phyloP scores from a whole-genome alignment of 768 basidiomycete species.

The Dioszegia crocea region DNA sequence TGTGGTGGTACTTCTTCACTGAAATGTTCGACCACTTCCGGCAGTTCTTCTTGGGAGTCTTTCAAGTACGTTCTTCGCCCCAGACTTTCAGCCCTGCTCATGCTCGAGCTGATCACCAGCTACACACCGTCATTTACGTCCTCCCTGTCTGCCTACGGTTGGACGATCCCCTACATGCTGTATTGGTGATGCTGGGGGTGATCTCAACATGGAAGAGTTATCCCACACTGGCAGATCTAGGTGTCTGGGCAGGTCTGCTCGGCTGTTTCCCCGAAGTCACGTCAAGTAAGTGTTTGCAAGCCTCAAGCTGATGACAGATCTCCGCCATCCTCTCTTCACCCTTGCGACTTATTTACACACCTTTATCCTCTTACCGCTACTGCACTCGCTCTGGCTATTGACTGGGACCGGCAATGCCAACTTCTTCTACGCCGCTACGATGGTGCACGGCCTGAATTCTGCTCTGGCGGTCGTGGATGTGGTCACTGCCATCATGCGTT shows the following conservation, averaged over 20 bases:
- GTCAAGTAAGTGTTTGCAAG: constrained; percentile 60
- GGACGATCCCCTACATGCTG: constrained; percentile 80
- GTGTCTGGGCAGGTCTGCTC: constrained; percentile 76
- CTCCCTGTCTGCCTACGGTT: constrained; percentile 83
- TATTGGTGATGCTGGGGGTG: constrained; percentile 70
- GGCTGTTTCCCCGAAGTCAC: constrained; percentile 77
- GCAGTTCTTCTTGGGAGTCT: constrained; percentile 89
- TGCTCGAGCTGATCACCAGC: constrained; percentile 51
- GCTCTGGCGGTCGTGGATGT: constrained; percentile 79
- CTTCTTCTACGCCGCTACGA: constrained; percentile 92
- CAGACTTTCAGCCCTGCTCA: background rate
- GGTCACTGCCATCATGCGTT: constrained; percentile 74
- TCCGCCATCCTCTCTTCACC: constrained; percentile 80
- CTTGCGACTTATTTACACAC: constrained; percentile 77
- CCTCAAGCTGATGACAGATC: constrained; percentile 55
- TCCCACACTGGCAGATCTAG: constrained; percentile 82
- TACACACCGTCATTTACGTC: constrained; percentile 77
- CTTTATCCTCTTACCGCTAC: constrained; percentile 77
- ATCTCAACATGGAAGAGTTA: constrained; percentile 85
- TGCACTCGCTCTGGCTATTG: constrained; percentile 83
- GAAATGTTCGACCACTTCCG: constrained; percentile 99
- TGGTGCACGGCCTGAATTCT: constrained; percentile 85
- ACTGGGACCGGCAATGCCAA: constrained; percentile 95
- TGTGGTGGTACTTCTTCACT: constrained; percentile 99
- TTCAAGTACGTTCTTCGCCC: constrained; percentile 77